phyloP scores from a whole-genome alignment of 768 basidiomycete genomes.

The Lactarius tabidus region DNA sequence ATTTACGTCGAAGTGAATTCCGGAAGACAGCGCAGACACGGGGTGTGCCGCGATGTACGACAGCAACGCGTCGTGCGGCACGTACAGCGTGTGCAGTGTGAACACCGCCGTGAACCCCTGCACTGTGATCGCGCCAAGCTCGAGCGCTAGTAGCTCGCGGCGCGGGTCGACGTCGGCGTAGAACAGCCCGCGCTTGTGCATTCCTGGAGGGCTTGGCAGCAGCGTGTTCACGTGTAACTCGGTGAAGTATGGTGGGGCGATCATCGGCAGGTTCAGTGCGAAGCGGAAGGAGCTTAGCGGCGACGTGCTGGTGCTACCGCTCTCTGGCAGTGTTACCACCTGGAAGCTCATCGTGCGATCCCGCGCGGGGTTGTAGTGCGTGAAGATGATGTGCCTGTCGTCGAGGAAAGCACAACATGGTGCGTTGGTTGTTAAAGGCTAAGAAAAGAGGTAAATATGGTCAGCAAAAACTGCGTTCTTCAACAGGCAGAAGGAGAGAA shows the following conservation, averaged over 20 bases:
- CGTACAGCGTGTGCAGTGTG: neutral
- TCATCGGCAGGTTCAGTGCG: neutral
- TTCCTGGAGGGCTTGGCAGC: neutral
- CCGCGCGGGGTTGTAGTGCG: neutral
- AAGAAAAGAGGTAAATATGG: neutral
- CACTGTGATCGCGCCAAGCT: neutral
- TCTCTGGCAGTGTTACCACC: neutral
- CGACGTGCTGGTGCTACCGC: neutral
- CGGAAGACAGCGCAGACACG: neutral
- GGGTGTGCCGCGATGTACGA: neutral
- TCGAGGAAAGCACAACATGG: conserved; percentile 5
- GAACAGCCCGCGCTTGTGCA: neutral
- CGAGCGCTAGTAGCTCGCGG: neutral
- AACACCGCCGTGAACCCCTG: neutral
- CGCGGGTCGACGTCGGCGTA: neutral
- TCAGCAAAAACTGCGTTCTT: neutral
- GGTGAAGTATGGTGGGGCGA: neutral
- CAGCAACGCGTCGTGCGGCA: neutral
- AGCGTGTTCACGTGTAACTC: neutral
- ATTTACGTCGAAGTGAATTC: neutral
- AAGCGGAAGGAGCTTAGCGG: neutral
- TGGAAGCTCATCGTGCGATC: neutral
- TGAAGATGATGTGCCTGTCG: neutral
- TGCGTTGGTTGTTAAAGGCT: neutral
- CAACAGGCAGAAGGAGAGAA: neutral